phyloP scores from a whole-genome alignment of 1,284 basidiomycete species.

The Stygiomarasmius scandens region DNA sequence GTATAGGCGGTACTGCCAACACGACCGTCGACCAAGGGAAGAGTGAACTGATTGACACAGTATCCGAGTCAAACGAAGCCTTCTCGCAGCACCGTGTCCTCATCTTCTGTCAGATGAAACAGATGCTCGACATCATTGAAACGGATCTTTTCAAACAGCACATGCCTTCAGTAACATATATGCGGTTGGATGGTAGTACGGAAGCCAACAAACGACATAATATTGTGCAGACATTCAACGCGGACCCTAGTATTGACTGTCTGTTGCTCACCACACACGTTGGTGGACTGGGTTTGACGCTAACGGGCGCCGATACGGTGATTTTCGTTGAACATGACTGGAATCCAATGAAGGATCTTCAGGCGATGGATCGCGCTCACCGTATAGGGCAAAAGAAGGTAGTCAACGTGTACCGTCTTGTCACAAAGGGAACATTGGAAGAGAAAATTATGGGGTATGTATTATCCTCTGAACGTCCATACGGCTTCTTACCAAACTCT shows the following conservation, averaged over 20 bases:
- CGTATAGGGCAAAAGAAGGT: conserved; percentile 99
- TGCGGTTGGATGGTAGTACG: conserved; percentile 93
- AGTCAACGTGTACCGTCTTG: conserved; percentile 97
- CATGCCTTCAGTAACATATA: conserved; percentile 97
- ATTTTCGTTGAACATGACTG: conserved; percentile 99
- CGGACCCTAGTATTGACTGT: conserved; percentile 97
- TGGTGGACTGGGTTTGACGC: conserved; percentile 92
- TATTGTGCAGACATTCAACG: conserved; percentile 97
- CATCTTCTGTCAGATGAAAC: conserved; percentile 99
- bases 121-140: conserved; percentile 99
- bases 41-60: conserved; percentile 63
- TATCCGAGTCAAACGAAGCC: conserved; percentile 55
- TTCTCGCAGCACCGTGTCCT: conserved; percentile 96
- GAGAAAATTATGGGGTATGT: conserved; percentile 99
- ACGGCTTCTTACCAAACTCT: conserved; percentile 7
- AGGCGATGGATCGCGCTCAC: conserved; percentile 99
- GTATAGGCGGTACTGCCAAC: conserved; percentile 76
- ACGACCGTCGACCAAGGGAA: conserved; percentile 53
- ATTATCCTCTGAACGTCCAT: conserved; percentile 1
- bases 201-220: conserved; percentile 91
- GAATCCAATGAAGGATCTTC: conserved; percentile 99
- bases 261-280: conserved; percentile 96
- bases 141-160: conserved; percentile 87
- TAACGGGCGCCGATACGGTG: conserved; percentile 98
- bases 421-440: conserved; percentile 96